Evolutionary conservation across 768 basidiomycete genomes (phyloP).

Genomic region (Scleroderma citrinum): DNA sequence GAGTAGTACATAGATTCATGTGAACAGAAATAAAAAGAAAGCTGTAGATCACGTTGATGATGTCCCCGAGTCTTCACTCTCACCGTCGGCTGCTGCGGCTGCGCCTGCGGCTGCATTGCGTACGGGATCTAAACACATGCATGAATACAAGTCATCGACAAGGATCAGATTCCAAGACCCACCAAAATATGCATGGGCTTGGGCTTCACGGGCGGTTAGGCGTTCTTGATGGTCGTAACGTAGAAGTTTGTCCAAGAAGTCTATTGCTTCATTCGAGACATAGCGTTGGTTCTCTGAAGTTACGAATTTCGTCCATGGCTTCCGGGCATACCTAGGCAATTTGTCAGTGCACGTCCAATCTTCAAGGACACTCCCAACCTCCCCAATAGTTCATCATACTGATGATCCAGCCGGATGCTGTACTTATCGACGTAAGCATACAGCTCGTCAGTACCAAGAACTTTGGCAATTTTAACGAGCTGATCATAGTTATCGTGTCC

Average conservation of each 20-base stretch:
- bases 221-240: conserved; percentile 98
- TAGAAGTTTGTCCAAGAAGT: conserved; percentile 91
- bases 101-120: conserved; percentile 42
- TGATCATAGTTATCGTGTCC: conserved; percentile 99
- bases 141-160: conserved; percentile 6
- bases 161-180: conserved; percentile 17
- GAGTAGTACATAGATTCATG: conserved; percentile 28
- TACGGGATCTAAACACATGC: conserved; percentile 51
- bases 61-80: conserved; percentile 47
- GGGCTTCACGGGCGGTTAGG: conserved; percentile 89
- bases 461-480: conserved; percentile 96
- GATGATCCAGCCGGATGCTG: conserved; percentile 91
- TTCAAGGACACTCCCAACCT: conserved; percentile 39
- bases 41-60: conserved; percentile 27
- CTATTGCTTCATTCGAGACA: conserved; percentile 95
- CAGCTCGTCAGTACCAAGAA: conserved; percentile 92
- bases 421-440: conserved; percentile 93
- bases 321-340: conserved; percentile 70
- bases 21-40: conserved; percentile 20
- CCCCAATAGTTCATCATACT: conserved; percentile 91
- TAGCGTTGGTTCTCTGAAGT: conserved; percentile 94
- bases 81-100: conserved; percentile 48
- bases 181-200: conserved; percentile 93
- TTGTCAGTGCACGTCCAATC: conserved; percentile 4
- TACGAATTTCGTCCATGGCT: conserved; percentile 93